Base-by-base conservation (phyloP, 2,329 filamentous ascomycete species). In the Alternaria tenuissima region DNA sequence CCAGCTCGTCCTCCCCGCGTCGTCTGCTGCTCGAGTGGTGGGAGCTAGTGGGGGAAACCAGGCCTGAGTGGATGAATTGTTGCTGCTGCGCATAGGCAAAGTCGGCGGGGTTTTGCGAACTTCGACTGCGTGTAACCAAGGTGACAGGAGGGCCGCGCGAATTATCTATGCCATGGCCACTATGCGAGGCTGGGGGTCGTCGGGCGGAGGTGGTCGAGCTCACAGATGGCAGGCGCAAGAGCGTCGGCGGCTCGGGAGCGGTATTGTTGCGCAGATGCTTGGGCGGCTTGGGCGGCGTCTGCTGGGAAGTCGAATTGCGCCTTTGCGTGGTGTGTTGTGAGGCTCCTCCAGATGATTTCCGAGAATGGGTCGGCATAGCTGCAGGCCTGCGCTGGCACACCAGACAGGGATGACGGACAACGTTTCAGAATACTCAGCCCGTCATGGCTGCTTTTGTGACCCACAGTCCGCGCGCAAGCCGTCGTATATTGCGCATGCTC, bases 151-250 rank as follows among this genome's bases (percentile, higher is more conserved):
- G 83, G 60, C 83, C 84, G 68, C 79, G 75, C 57, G 78, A 80
- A 30, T 81, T 83, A 70, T 82, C 81, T 77, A 85, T 82, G 67
- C 82, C 82, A 79, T 82, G 78, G 54, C 79, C 81, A 65, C 80
- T 82, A 63, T 79, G 79, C 49, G 82, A 84, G 24, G 82, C 81
- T 41, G 82, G 83, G 30, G 82, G 78, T 64, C 79, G 73, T 74
- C 77, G 77, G 36, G 66, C 57, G n/a, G 74, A 61, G 18, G 16
- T 41, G 18, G 70, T 57, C 11, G 71, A 70, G 57, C 55, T 69
- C 34, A 60, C 57, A 5, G 75, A 76, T 20, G 75, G 75, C 59
- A 77, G 67, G 64, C 75, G 75, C 68, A 75, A 47, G 22, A 77
- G 67, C 14, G 67, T 63, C 24, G 71, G 70, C 26, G 66, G 51